These are phyloP conservation scores for Fusarium sp. DNA, from an alignment of 2,329 filamentous ascomycete species.

Conservation along the genomic window DNA sequence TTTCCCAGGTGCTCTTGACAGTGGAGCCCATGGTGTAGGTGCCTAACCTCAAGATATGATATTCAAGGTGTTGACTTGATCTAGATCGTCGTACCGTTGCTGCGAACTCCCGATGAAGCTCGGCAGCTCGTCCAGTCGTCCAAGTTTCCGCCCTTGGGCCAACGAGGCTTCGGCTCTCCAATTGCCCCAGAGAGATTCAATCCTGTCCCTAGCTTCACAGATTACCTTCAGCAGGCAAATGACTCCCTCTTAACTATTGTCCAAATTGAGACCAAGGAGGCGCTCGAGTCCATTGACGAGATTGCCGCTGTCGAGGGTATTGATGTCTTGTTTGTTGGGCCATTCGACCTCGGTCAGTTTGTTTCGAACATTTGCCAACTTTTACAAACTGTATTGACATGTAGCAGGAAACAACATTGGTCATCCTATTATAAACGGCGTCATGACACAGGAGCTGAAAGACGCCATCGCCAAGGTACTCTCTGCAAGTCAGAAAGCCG, in stretches of 20 bases:
- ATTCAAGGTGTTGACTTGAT: conserved; percentile 17
- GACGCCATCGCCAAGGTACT: conserved; percentile 70
- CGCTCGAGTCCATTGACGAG: conserved; percentile 69
- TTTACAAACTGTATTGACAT: conserved; percentile 8
- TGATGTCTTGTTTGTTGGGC: conserved; percentile 74
- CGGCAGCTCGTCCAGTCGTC: conserved; percentile 58
- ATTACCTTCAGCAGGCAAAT: conserved; percentile 64
- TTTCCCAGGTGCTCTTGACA: conserved; percentile 58
- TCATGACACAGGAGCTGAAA: conserved; percentile 69
- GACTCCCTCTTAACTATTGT: conserved; percentile 71
- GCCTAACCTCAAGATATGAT: too few species aligned
- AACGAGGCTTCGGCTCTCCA: conserved; percentile 63
- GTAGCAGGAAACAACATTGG: conserved; percentile 68
- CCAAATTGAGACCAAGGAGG: conserved; percentile 75
- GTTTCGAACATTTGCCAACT: too few species aligned
- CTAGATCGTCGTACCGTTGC: conserved; percentile 60
- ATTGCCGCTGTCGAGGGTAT: conserved; percentile 71
- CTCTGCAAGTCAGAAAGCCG: conserved; percentile 68
- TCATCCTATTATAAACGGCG: conserved; percentile 70
- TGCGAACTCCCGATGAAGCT: conserved; percentile 59
- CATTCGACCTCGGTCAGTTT: conserved; percentile 69
- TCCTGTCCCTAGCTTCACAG: conserved; percentile 57
- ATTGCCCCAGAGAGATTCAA: conserved; percentile 58
- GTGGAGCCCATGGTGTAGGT: conserved; percentile 63
- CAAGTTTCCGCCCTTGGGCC: conserved; percentile 64